Base-by-base conservation (phyloP, 2,329 filamentous ascomycete species). In the Claviceps monticola region DNA sequence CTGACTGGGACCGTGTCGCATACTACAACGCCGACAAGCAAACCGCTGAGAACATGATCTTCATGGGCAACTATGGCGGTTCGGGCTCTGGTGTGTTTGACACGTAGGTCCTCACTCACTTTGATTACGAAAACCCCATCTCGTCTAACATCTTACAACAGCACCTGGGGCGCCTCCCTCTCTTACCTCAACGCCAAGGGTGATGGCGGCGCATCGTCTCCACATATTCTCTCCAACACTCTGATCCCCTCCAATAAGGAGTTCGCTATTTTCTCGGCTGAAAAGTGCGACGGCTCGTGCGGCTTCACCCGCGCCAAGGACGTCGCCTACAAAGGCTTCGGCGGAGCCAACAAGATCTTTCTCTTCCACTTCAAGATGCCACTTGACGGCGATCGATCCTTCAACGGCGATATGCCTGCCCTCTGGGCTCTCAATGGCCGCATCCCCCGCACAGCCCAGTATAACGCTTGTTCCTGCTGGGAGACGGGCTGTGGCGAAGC, bases 331-430 rank as follows among this genome's bases (percentile, higher is more conserved):
- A 71, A 87, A 67, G 86, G 85, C 54, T 90, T 87, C 68, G 75
- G 69, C 41, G 84, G 84, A 48, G 72, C 75, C 34, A 76, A 80
- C 60, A 88, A 88, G 70, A 73, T 84, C 51, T 88, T 90, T 70
- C 73, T 89, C 56, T 75, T 86, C 59, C 77, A 87, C 59, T 86
- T 89, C 65, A 71, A 72, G 51, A 90, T 90, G 86, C 84, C 84
- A 8, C 61, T 74, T 47, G 76, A 78, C 53, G 75, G 75, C 55
- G 63, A 71, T 50, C 68, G 43, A n/a, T 71, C 70, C 52, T 71
- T 71, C 59, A 77, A 81, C 61, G 71, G 64, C 43, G 80, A 89
- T 66, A 85, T 85, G 75, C 84, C 86, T 8, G 82, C 85, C 43
- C 75, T 84, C 65, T 90, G 86, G 86, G 71, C 83, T 48, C 76